These are phyloP conservation scores for Selenicereus undatus DNA, from an alignment of 148 eudicot species.

Conservation along the genomic window DNA sequence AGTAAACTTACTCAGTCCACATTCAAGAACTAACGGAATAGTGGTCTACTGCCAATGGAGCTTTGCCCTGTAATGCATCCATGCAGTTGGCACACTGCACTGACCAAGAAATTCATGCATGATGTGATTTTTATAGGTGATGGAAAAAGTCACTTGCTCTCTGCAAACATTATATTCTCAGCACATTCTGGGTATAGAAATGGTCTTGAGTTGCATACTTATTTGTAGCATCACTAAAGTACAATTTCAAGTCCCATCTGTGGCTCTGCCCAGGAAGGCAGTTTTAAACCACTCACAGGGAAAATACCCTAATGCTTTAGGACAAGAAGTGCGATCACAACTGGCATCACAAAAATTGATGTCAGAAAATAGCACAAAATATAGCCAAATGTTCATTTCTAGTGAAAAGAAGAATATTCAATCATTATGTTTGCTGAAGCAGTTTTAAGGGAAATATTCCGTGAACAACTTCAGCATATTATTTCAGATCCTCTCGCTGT, in stretches of 20 bases:
- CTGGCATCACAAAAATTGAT: too few relatives aligned
- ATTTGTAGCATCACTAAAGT: not conserved
- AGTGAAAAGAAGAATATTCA: too few relatives aligned
- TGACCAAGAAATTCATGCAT: not conserved
- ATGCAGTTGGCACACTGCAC: not conserved
- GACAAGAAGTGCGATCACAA: too few relatives aligned
- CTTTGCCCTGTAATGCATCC: not conserved
- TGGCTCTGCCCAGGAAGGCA: too few relatives aligned
- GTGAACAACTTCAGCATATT: too few relatives aligned
- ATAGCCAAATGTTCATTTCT: too few relatives aligned
- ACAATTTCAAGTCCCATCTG: not conserved
- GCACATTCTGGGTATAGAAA: not conserved
- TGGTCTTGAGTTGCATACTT: not conserved
- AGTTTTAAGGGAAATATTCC: too few relatives aligned
- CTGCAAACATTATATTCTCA: not conserved
- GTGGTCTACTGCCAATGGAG: not conserved
- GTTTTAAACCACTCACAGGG: too few relatives aligned
- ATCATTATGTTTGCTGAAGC: too few relatives aligned
- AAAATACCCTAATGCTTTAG: too few relatives aligned
- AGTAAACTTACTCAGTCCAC: not conserved
- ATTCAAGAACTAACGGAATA: not conserved
- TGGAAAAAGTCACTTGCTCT: not conserved
- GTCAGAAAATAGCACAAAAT: too few relatives aligned
- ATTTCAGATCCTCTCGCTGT: too few relatives aligned
- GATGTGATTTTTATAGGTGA: not conserved